phyloP scores from a whole-genome alignment of 768 basidiomycete species.

The Lyophyllum atratum region DNA sequence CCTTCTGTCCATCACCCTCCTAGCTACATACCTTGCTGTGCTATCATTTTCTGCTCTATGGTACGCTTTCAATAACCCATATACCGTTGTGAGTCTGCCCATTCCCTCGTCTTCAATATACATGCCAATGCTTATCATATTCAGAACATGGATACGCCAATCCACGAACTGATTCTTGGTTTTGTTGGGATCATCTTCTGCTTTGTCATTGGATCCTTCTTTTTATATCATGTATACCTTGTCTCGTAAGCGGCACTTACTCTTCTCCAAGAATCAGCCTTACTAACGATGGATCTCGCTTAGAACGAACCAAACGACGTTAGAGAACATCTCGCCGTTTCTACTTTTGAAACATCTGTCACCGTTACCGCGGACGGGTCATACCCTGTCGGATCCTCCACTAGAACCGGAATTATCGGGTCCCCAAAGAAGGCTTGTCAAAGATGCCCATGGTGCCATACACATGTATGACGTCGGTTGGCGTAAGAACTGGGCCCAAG shows the following conservation, averaged over 20 bases:
- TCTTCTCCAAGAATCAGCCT: not conserved
- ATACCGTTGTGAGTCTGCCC: constrained; percentile 51
- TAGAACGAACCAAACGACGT: constrained; percentile 86
- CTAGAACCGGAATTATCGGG: constrained; percentile 71
- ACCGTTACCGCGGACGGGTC: constrained; percentile 51
- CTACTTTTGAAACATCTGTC: constrained; percentile 72
- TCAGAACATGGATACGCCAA: constrained; percentile 64
- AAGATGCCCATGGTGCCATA: constrained; percentile 60
- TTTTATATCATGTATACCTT: constrained; percentile 75
- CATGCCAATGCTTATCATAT: not conserved
- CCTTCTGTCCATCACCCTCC: constrained; percentile 59
- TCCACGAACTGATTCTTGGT: constrained; percentile 72
- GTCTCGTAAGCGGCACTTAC: constrained; percentile 53
- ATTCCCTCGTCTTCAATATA: not conserved
- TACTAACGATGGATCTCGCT: not conserved
- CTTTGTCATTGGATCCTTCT: constrained; percentile 75
- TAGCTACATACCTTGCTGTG: constrained; percentile 60
- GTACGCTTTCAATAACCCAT: constrained; percentile 68
- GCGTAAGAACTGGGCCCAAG: constrained; percentile 68
- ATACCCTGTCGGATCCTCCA: constrained; percentile 65
- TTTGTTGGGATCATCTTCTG: constrained; percentile 59
- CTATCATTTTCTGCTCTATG: constrained; percentile 56
- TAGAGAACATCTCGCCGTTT: constrained; percentile 78
- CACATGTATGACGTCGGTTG: constrained; percentile 76
- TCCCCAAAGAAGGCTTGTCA: constrained; percentile 64